These are phyloP conservation scores for Quercus lobata DNA, from an alignment of 331 rosid genomes.

Conservation along the genomic window DNA sequence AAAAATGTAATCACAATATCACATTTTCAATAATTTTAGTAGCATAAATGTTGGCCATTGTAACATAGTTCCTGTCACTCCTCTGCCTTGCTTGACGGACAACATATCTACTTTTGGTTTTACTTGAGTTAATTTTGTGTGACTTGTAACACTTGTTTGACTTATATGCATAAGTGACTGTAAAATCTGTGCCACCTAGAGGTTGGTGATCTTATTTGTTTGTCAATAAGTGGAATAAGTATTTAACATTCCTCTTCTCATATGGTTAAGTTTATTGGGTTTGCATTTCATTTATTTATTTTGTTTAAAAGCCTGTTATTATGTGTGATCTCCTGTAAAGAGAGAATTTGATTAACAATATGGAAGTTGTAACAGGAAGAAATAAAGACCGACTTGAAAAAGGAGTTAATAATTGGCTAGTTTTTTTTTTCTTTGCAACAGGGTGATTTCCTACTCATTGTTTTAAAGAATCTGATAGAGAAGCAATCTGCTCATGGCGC, in stretches of 20 bases:
- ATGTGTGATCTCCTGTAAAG: no score
- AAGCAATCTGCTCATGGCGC: conserved; percentile 59
- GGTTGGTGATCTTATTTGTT: neutral
- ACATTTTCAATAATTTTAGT: neutral
- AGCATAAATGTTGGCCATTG: neutral
- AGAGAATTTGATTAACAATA: neutral
- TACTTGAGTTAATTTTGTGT: neutral
- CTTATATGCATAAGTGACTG: neutral
- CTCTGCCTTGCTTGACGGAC: neutral
- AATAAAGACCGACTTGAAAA: neutral
- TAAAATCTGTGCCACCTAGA: neutral
- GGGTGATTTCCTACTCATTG: conserved; percentile 93
- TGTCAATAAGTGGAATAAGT: neutral
- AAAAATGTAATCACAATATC: neutral
- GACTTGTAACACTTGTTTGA: neutral
- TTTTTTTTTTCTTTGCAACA: conserved; percentile 22
- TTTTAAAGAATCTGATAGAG: conserved; percentile 74
- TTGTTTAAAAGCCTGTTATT: neutral
- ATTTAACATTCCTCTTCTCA: neutral
- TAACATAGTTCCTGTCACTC: neutral
- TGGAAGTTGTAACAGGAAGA: neutral
- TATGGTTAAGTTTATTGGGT: neutral
- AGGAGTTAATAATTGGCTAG: conserved; percentile 1
- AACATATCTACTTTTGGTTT: neutral
- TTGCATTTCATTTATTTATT: neutral